phyloP scores from a whole-genome alignment of 1,139 yeast genomes.

The Suhomyces ambrosiae region DNA sequence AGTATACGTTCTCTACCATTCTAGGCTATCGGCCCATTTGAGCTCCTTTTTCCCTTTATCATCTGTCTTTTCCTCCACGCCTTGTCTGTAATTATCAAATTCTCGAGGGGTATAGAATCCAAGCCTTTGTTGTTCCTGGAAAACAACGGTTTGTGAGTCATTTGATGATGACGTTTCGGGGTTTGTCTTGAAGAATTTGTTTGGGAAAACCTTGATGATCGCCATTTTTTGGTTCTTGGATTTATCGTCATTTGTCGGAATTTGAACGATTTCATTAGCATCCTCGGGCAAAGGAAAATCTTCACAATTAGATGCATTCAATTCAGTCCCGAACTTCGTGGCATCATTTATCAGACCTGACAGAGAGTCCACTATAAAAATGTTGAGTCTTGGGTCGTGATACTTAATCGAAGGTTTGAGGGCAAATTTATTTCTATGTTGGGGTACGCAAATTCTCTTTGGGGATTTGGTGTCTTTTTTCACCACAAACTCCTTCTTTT shows the following conservation, averaged over 20 bases:
- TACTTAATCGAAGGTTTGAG: conserved; percentile 46
- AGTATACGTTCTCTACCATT: conserved; percentile 12
- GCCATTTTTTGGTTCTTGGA: conserved; percentile 43
- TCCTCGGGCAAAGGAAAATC: conserved; percentile 67
- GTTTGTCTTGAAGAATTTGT: conserved; percentile 19
- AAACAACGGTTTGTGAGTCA: conserved; percentile 1
- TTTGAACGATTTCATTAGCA: conserved; percentile 61
- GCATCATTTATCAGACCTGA: conserved; percentile 70
- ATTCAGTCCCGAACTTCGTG: conserved; percentile 73
- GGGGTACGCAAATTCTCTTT: conserved; percentile 47
- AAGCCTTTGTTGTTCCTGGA: conserved; percentile 7
- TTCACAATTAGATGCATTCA: conserved; percentile 63
- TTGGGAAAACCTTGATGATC: conserved; percentile 50
- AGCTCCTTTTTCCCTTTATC: conserved; percentile 8
- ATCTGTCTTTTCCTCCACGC: conserved; percentile 1
- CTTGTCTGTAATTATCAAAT: conserved; percentile 25
- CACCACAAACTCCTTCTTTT: conserved; percentile 19
- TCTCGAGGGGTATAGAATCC: conserved; percentile 40
- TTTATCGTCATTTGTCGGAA: conserved; percentile 56
- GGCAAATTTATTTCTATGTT: conserved; percentile 26
- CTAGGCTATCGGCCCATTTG: conserved; percentile 17
- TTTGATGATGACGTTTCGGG: not conserved
- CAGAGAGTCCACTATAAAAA: conserved; percentile 66
- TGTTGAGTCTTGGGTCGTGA: conserved; percentile 30
- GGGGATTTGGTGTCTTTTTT: conserved; percentile 27